Base-by-base conservation (phyloP, 306 rosid species). In the Dicorynia guianensis region DNA sequence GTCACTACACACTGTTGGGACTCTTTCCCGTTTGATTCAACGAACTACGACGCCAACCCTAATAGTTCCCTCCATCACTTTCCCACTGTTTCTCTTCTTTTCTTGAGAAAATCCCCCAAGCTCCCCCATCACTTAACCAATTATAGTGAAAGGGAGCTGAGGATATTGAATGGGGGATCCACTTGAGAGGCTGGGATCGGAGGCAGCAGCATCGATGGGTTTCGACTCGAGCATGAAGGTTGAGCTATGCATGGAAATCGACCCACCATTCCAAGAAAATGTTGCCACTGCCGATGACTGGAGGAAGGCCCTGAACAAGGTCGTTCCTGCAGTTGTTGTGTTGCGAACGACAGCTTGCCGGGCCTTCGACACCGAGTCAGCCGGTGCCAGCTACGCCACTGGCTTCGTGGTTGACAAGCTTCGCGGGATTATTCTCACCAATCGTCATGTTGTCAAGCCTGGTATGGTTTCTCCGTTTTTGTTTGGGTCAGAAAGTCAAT, bases 381-480 rank as follows among this genome's bases (percentile, higher is more conserved):
- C 98, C 18, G 89, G 89, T 30, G 87, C 96, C 18, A 84, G 97
- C 82, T 92, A 83, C 60, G 97, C 98, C 15, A 94, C 98, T 5
- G 98, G 97, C 15, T 94, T 94, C 67, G 87, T 94, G 47, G 87
- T 94, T n/a, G 98, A 94, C 52, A 94, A 94, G 79, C 86, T 86
- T 80, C 96, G 96, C 15, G 98, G 98, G 47, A 92, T 94, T 48
- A 92, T 94, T 66, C 96, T 94, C 78, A 94, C 98, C 64, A 94
- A 94, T 81, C 96, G 98, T 12, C 98, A 94, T 63, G 98, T 94
- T 17, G 97, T 92, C 67, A 94, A 94, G 89, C 89, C 98, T 20
- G 98, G 98, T 94, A 73, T 54, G 36, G 7, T 65, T 25, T 40
- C 15, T 30, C 17, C 40, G 13, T 18, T 63, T 5, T 11, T 36